Percentiles rank a stretch among this genome's conserved stretches.
phyloP scores from a whole-genome alignment of 371 early-diverging fungal genomes.

The Encephalitozoon cuniculi region DNA sequence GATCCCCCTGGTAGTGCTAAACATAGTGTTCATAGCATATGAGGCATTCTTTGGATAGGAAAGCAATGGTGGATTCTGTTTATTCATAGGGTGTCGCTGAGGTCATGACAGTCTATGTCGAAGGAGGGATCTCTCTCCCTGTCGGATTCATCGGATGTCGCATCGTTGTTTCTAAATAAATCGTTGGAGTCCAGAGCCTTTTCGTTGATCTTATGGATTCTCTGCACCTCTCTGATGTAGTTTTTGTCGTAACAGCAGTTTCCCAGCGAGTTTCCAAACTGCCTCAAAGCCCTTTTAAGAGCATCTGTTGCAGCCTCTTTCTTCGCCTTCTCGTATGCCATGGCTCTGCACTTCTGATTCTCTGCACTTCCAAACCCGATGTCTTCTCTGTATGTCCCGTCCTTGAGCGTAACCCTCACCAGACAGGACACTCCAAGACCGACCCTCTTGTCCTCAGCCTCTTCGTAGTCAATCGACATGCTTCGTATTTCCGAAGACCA shows the following conservation, averaged over 20 bases:
- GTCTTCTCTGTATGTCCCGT: constrained; percentile 84
- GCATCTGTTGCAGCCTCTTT: constrained; percentile 93
- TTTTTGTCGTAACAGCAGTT: constrained; percentile 86
- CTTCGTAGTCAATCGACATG: constrained; percentile 70
- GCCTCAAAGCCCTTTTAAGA: constrained; percentile 76
- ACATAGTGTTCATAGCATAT: constrained; percentile 52
- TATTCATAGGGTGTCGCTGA: constrained; percentile 4
- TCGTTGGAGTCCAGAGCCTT: constrained; percentile 15
- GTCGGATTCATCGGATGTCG: neutral
- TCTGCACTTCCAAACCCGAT: constrained; percentile 76
- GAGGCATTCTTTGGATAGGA: constrained; percentile 52
- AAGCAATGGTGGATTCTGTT: neutral
- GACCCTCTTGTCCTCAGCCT: constrained; percentile 61
- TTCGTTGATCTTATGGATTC: constrained; percentile 21
- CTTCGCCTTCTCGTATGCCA: constrained; percentile 80
- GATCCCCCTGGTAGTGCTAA: constrained; percentile 49
- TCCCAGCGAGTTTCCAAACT: constrained; percentile 84
- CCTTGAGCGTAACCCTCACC: constrained; percentile 75
- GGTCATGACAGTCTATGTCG: constrained; percentile 10
- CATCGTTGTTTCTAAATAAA: constrained; percentile 25
- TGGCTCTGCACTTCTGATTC: constrained; percentile 69
- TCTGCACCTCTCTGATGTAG: constrained; percentile 65
- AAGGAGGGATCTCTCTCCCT: neutral
- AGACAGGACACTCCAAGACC: constrained; percentile 72
- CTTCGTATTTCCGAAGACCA: constrained; percentile 76